Base-by-base conservation (phyloP, 352 stramenopile genomes). In the Pythium dissimile region DNA sequence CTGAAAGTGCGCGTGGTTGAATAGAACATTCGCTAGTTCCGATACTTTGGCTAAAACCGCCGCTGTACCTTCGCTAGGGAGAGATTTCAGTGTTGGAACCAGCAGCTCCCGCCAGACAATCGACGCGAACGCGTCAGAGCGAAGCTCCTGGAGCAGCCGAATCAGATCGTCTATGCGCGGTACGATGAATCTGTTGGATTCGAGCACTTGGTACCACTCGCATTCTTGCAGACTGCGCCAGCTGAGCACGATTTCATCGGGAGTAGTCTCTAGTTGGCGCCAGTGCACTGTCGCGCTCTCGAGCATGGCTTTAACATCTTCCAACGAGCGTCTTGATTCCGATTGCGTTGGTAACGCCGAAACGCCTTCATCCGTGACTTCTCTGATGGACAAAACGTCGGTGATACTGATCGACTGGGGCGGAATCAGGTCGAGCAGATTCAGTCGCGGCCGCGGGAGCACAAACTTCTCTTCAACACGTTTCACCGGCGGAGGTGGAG, bases 101-200 rank as follows among this genome's bases (percentile, higher is more conserved):
- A 90, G 59, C 26, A 90, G 50, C 37, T 75, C 54, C 31, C 71
- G 57, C 80, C 80, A 90, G 10, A 86, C 66, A 35, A 90, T 86
- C 3, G 31, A 34, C 2, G 51, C 65, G 23, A 84, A 66, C 1
- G 63, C 70, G 38, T 78, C 72, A 37, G 73, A 84, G 9, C n/a
- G 56, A 12, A 68, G 80, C 5, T 73, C 62, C 26, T 82, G 38
- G 10, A 88, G 45, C 12, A 80, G 28, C 38, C 65, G 68, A 45
- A 66, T 67, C 26, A 84, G 38, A 35, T 69, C 61, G 1, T 46
- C 24, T 6, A 66, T 26, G 15, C 53, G 20, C 6, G 72, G 72
- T 2, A 71, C n/a, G 1, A 38, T 42, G 18, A 6, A 20, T 18
- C 37, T 23, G 10, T 20, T 18, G 7, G 48, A 61, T 32, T 54